A percentile compares a stretch with the other conserved stretches of the same genome.
phyloP scores from a whole-genome alignment of 2,329 filamentous ascomycete genomes.

The Botrytis paeoniae region DNA sequence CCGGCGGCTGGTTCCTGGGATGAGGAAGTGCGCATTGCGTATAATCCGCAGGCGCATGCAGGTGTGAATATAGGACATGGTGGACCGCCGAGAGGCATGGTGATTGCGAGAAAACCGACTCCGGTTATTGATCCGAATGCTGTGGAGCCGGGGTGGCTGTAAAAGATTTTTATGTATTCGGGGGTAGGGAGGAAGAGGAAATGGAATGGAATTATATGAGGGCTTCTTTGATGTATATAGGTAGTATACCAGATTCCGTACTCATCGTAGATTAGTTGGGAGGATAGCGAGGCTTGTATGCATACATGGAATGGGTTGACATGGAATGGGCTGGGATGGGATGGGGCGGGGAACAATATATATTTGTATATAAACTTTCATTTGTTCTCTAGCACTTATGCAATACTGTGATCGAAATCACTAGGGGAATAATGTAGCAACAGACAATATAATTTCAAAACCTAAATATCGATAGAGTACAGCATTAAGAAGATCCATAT shows the following conservation, averaged over 20 bases:
- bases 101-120: background rate
- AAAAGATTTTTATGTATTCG: background rate
- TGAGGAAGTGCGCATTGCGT: slow-evolving; percentile 1
- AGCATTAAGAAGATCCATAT: background rate
- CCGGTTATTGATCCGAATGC: background rate
- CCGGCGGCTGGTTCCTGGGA: background rate
- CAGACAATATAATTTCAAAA: background rate
- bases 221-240: background rate
- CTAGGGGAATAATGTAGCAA: background rate
- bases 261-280: background rate
- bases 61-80: background rate
- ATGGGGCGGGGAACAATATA: background rate
- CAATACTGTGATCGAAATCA: background rate
- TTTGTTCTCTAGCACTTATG: background rate
- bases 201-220: background rate
- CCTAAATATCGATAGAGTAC: fast-evolving
- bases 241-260: background rate
- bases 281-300: background rate
- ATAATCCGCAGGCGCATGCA: background rate
- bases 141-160: slow-evolving; percentile 4
- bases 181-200: background rate
- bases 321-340: background rate
- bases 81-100: background rate
- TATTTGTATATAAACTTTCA: background rate
- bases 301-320: no score